phyloP scores from a whole-genome alignment of 768 basidiomycete species.

The Xanthoconium purpureum region DNA sequence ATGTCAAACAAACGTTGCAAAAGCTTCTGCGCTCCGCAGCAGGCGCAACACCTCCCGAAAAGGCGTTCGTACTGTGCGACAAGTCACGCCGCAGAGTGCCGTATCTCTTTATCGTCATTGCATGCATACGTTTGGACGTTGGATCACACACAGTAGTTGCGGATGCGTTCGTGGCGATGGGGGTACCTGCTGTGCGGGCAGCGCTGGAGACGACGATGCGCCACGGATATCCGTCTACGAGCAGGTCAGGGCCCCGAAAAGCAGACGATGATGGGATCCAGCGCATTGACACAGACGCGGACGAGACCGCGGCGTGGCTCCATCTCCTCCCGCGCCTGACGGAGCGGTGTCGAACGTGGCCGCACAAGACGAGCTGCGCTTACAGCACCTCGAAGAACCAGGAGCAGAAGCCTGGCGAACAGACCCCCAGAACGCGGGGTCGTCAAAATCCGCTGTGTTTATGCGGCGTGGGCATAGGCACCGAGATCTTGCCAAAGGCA shows the following conservation, averaged over 20 bases:
- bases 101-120: conserved; percentile 46
- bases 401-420: neutral
- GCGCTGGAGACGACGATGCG: neutral
- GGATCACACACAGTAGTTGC: conserved; percentile 41
- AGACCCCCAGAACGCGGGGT: conserved; percentile 33
- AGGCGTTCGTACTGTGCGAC: conserved; percentile 18
- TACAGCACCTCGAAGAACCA: conserved; percentile 21
- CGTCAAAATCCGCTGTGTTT: conserved; percentile 7
- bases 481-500: conserved; percentile 8
- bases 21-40: conserved; percentile 20
- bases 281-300: conserved; percentile 5
- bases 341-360: conserved; percentile 57
- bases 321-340: conserved; percentile 48
- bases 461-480: conserved; percentile 16
- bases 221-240: neutral
- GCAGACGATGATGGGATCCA: conserved; percentile 3
- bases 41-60: conserved; percentile 4
- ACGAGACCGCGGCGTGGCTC: conserved; percentile 41
- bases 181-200: conserved; percentile 9
- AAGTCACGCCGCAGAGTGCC: neutral
- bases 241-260: neutral
- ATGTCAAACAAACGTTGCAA: conserved; percentile 32
- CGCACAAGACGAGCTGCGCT: conserved; percentile 41
- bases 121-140: conserved; percentile 44
- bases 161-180: conserved; percentile 45